phyloP scores from a whole-genome alignment of 768 basidiomycete species.

The Mycena olivaceomarginata region DNA sequence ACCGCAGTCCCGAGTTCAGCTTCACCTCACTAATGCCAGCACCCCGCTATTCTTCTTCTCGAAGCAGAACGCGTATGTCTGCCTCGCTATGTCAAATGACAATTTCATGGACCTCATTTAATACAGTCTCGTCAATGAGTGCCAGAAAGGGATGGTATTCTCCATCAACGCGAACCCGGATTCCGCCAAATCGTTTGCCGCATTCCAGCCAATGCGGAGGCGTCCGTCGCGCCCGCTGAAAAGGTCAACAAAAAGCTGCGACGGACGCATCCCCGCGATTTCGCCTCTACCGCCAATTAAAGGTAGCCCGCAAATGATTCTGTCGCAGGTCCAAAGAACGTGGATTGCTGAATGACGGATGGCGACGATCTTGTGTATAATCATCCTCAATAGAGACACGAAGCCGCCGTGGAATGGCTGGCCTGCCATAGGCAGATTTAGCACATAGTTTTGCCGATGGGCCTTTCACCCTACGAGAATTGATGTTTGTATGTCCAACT shows the following conservation, averaged over 20 bases:
- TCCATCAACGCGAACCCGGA: conserved; percentile 3
- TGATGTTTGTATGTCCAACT: not conserved
- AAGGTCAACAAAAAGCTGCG: not conserved
- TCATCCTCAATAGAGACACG: not conserved
- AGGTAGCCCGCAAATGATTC: conserved; percentile 9
- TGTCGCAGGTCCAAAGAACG: not conserved
- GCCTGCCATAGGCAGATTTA: not conserved
- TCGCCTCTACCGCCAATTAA: not conserved
- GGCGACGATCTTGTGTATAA: not conserved
- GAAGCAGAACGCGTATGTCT: not conserved
- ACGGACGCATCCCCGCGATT: not conserved
- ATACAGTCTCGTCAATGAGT: not conserved
- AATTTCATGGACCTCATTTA: not conserved
- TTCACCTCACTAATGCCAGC: conserved; percentile 66
- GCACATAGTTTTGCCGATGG: not conserved
- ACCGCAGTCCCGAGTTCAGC: conserved; percentile 62
- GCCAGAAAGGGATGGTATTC: conserved; percentile 23
- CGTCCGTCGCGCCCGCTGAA: not conserved
- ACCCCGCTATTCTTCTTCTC: conserved; percentile 78
- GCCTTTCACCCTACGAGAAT: not conserved
- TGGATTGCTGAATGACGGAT: not conserved
- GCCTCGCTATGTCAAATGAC: not conserved
- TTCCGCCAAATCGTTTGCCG: conserved; percentile 21
- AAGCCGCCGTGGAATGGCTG: not conserved
- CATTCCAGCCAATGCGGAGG: conserved; percentile 22